Evolutionary conservation across 2,329 filamentous ascomycete species (phyloP), one percentile per base, ranked within the genome.

Genomic region (Cryphonectria radicalis): DNA sequence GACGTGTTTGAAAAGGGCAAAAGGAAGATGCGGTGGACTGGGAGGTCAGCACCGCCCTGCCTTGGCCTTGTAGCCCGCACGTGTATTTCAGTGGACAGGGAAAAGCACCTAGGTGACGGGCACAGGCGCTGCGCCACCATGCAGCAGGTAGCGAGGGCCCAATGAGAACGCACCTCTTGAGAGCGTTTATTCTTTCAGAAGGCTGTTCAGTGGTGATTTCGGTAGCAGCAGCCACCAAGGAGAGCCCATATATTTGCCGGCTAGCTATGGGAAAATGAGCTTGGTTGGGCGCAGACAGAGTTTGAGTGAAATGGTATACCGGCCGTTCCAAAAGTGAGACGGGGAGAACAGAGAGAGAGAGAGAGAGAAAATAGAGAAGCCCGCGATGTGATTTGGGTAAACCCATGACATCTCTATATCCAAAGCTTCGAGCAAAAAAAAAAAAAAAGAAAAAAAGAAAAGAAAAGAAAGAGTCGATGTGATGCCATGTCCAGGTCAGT

Each of bases 341-440:
- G 17, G 19, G 17, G 43, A 22, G 6, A 32, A 32, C n/a, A n/a
- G n/a, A n/a, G 28, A 32, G 28, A 32, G 28, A 5, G 17, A 5
- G 25, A 53, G 28, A 53, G 53, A 28, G 8, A 28, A 19, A 10
- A 35, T n/a, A 32, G 28, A 32, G 32, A 32, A 46, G 14, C 4
- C 22, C n/a, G 25, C 63, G 28, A 66, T 66, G 19, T 53, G 28
- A 66, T 66, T 50, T 53, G 43, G 63, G 17, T 35, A 66, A n/a
- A 50, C 28, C 43, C 63, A 17, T 66, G 43, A 66, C 55, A 66
- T 66, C 63, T 66, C 63, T 66, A 55, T 65, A 42, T 66, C 14
- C 46, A 50, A n/a, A n/a, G 10, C 8, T 50, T 50, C 10, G 0
- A 11, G 8, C 32, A 28, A 11, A 19, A n/a, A 59, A 42, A 10